Base-by-base conservation (phyloP, 768 basidiomycete species). In the Paxillus involutus region DNA sequence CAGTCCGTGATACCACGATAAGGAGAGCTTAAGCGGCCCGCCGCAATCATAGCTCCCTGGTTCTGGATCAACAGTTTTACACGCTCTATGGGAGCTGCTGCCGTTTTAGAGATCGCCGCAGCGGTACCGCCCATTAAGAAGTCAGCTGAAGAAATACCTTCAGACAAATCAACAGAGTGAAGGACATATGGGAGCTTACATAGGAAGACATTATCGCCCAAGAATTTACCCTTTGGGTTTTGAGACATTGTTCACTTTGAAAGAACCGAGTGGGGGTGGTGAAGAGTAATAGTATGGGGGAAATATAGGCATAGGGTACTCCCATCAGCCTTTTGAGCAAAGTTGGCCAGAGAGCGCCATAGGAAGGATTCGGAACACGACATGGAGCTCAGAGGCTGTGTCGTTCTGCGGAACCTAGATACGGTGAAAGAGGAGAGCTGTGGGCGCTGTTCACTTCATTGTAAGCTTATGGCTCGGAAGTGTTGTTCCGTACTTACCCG, bases 31-130 rank as follows among this genome's bases (percentile, higher is more conserved):
- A 76, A 62, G n/a, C 75, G 68, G 49, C 75, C 74, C 24, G 73
- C 61, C 13, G 60, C 56, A 32, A 73, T 57, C 63, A 72, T 73
- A 13, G 72, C 64, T 30, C 73, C 70, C 51, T 74, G 75, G 24
- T 74, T 76, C 63, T 75, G 75, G 45, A 74, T 70, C 49, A 74
- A 56, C 33, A 75, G 55, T 49, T 76, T 76, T 13, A 75, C 69
- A 16, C 74, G 74, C 55, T 75, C 73, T 44, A 75, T 75, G 36
- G 73, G 74, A 35, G 74, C 74, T 6, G 74, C 75, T 6, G 56
- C 63, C 9, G 75, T 75, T 51, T 75, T 76, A 30, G 72, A 73
- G 50, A 76, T 75, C 49, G 63, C 58, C 12, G 64, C 70, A 30
- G 63, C 68, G 4, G 67, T 66, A 26, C 73, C 72, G 12, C 72